These are phyloP conservation scores for Ogataea wickerhamii DNA, from an alignment of 805 yeast genomes.

Conservation along the genomic window DNA sequence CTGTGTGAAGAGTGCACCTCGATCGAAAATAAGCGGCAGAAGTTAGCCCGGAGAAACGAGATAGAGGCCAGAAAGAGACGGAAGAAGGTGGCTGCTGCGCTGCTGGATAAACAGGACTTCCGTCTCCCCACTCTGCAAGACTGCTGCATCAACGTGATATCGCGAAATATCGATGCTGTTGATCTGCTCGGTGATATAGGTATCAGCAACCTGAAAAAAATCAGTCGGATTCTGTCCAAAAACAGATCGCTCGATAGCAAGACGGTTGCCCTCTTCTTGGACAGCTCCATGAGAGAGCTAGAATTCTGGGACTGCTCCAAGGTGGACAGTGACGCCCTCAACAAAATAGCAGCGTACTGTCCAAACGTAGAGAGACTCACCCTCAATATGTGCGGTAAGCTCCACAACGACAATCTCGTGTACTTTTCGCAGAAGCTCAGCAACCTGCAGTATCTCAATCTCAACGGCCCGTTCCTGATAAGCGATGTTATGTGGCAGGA, in stretches of 20 bases:
- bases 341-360: constrained; percentile 71
- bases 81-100: constrained; percentile 77
- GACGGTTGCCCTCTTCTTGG: constrained; percentile 71
- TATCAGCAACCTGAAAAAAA: constrained; percentile 59
- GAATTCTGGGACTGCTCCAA: constrained; percentile 94
- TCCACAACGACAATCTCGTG: constrained; percentile 70
- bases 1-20: constrained; percentile 62
- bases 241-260: constrained; percentile 74
- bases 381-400: constrained; percentile 88
- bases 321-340: constrained; percentile 59
- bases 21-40: constrained; percentile 39
- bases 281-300: constrained; percentile 50
- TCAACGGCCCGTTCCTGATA: constrained; percentile 89
- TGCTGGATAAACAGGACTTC: constrained; percentile 66
- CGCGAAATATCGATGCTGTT: constrained; percentile 65
- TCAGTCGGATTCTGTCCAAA: constrained; percentile 72
- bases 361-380: constrained; percentile 66
- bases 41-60: constrained; percentile 48
- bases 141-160: constrained; percentile 65
- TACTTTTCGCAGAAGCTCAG: constrained; percentile 60
- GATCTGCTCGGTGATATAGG: constrained; percentile 90
- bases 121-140: constrained; percentile 75
- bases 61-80: constrained; percentile 67
- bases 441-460: constrained; percentile 49
- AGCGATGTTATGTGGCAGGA: constrained; percentile 73